Evolutionary conservation across 2,329 filamentous ascomycete genomes (phyloP), one percentile per base, ranked within the genome.

Genomic region (Chalara sp.): DNA sequence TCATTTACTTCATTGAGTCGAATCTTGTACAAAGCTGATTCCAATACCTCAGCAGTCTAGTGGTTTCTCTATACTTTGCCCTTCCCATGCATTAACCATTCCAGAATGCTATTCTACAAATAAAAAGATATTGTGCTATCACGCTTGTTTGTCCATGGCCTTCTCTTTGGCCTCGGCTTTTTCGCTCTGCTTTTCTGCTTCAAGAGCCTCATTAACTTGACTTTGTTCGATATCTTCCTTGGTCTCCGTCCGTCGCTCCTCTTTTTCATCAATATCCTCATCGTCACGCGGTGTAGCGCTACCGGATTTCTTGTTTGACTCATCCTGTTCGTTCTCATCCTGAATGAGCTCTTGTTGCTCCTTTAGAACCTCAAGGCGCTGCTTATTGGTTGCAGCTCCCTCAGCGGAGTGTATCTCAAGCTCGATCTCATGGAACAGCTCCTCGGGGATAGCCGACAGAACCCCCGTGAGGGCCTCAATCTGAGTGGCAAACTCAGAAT

Each of bases 341-440:
- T 96, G 86, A 52, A 99, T 99, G 56, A 99, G 82, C 68, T 96
- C 93, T 69, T 99, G 88, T 75, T 99, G 93, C 75, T 99, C 93
- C 79, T 90, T 95, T 66, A 99, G 80, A 12, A 99, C 93, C 75
- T 99, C 93, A 41, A 99, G 86, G 68, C 93, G 87, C 76, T 97
- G 93, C 79, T 95, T 96, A 81, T 99, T 99, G 58, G 93, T 99
- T 29, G 93, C 93, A 8, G 91, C 92, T 55, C 93, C 93, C 72
- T 99, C 93, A 46, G 92, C 91, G 55, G 86, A 95, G 77, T 96
- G 89, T 7, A 99, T 90, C 73, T 99, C 93, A 32, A 99, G 86
- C 72, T 97, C 93, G 57, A 99, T 96, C 75, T 99, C 93, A 76
- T 99, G 93, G 87, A 95, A 99, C 40, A 99, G 79, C 70, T 99